Percentiles rank a stretch among this genome's conserved stretches.
Conservation (phyloP, 306 rosid genomes). For the Dalbergia cultrata region DNA sequence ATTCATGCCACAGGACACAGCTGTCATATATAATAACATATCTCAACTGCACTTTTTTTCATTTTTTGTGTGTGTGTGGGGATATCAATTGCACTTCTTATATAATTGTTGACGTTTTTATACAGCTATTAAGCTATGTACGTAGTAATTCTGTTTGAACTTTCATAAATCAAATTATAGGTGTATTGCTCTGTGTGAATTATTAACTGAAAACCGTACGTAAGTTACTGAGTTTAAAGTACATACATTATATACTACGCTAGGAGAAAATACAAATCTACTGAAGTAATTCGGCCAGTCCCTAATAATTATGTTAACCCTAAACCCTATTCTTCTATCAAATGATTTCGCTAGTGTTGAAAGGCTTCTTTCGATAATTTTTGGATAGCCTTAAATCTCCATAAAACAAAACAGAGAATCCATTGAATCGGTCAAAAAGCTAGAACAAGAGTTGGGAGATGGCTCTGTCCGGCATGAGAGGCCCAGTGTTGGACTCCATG, state of each 20-base stretch:
- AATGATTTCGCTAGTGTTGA: conserved; percentile 21
- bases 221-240: background rate
- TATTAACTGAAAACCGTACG: background rate
- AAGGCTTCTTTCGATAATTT: background rate
- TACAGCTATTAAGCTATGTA: too few relatives aligned
- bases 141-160: background rate
- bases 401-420: background rate
- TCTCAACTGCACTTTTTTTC: too few relatives aligned
- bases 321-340: background rate
- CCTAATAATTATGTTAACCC: too few relatives aligned
- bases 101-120: background rate
- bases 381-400: background rate
- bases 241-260: background rate
- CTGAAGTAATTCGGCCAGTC: too few relatives aligned
- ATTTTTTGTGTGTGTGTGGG: too few relatives aligned
- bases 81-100: background rate
- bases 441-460: background rate
- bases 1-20: conserved; percentile 10
- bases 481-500: too few relatives aligned
- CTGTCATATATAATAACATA: background rate
- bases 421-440: background rate
- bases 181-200: background rate
- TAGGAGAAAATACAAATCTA: too few relatives aligned
- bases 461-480: too few relatives aligned
- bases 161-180: too few relatives aligned